Percentiles rank a stretch among this genome's conserved stretches.
Conservation (phyloP, 495 filamentous ascomycete genomes). For the Neurospora africana region DNA sequence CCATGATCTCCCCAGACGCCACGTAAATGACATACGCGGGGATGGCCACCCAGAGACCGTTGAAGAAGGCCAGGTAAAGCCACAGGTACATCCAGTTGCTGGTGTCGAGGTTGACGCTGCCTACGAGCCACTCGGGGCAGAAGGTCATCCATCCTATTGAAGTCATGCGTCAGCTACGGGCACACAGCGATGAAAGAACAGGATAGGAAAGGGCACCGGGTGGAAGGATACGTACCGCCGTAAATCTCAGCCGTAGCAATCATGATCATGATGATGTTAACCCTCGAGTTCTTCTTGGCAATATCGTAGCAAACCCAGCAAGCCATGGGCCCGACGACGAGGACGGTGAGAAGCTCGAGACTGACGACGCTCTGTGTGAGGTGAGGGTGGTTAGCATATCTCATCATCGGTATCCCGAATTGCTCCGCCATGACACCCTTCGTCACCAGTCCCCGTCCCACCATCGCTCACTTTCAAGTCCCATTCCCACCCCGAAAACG, state of each 20-base stretch:
- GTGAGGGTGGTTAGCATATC: neutral
- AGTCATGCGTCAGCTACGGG: neutral
- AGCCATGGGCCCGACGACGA: conserved; percentile 64
- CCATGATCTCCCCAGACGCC: conserved; percentile 47
- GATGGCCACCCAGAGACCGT: conserved; percentile 76
- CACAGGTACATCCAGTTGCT: conserved; percentile 78
- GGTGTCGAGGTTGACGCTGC: conserved; percentile 63
- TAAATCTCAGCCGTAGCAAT: conserved; percentile 92
- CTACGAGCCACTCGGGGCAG: conserved; percentile 82
- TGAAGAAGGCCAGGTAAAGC: conserved; percentile 89
- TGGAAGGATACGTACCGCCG: conserved; percentile 45
- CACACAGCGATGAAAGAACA: neutral
- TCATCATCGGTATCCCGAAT: neutral
- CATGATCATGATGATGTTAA: conserved; percentile 60
- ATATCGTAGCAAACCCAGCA: conserved; percentile 60
- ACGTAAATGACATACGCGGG: conserved; percentile 69
- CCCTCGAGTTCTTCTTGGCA: conserved; percentile 43
- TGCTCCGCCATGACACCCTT: neutral
- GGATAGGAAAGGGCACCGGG: neutral
- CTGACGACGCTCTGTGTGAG: conserved; percentile 53
- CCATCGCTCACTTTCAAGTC: neutral
- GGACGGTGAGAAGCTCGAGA: conserved; percentile 78
- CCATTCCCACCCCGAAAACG: neutral
- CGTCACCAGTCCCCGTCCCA: neutral
- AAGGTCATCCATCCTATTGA: conserved; percentile 81